Evolutionary conservation across 768 basidiomycete species (phyloP).

Genomic region (Tulasnella sp.): DNA sequence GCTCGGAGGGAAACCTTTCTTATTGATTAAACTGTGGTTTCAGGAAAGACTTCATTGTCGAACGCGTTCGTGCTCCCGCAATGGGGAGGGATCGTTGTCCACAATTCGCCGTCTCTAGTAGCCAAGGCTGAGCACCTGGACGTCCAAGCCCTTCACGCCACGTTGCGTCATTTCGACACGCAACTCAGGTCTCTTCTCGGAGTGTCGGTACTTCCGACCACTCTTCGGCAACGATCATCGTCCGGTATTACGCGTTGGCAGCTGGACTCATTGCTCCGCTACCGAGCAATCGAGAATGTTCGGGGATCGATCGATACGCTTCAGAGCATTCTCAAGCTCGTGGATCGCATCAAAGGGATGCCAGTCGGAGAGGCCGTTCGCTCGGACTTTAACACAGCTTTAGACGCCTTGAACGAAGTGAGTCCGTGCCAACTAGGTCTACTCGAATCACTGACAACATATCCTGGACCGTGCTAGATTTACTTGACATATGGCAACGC

Average conservation of each 20-base stretch:
- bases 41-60: conserved; percentile 39
- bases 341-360: conserved; percentile 84
- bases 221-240: conserved; percentile 26
- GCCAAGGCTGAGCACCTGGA: conserved; percentile 27
- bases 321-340: conserved; percentile 69
- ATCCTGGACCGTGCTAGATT: neutral
- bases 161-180: conserved; percentile 52
- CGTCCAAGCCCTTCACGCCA: conserved; percentile 33
- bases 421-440: conserved; percentile 13
- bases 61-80: conserved; percentile 83
- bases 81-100: conserved; percentile 81
- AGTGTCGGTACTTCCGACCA: conserved; percentile 47
- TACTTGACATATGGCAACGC: conserved; percentile 22
- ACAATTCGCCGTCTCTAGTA: conserved; percentile 33
- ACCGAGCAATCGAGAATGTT: conserved; percentile 57
- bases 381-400: conserved; percentile 55
- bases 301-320: conserved; percentile 62
- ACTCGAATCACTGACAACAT: neutral
- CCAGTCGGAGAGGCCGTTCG: conserved; percentile 71
- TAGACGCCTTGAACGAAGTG: conserved; percentile 66
- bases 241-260: conserved; percentile 43
- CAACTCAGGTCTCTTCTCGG: conserved; percentile 79
- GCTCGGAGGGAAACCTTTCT: neutral
- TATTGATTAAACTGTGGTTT: neutral
- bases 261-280: conserved; percentile 62